phyloP scores from a whole-genome alignment of 805 yeast genomes.

The Candida maris region DNA sequence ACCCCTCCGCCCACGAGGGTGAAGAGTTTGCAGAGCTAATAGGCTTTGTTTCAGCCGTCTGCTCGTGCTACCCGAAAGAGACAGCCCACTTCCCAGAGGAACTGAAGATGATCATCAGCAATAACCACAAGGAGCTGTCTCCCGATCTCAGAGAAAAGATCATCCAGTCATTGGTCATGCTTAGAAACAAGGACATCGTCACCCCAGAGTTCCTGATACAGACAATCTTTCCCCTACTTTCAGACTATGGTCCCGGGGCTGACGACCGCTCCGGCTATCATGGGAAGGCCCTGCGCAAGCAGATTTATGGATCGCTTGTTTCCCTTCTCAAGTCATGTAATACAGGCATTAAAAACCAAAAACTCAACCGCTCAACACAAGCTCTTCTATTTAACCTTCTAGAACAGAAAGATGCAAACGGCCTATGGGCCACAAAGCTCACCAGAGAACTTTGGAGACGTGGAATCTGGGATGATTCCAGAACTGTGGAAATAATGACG shows the following conservation, averaged over 20 bases:
- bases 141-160: constrained; percentile 90
- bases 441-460: constrained; percentile 97
- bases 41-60: constrained; percentile 90
- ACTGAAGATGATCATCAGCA: constrained; percentile 59
- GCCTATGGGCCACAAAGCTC: constrained; percentile 93
- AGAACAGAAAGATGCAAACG: constrained; percentile 72
- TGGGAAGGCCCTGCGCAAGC: constrained; percentile 78
- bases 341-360: constrained; percentile 85
- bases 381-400: constrained; percentile 84
- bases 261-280: constrained; percentile 50
- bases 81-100: constrained; percentile 84
- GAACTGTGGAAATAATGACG: constrained; percentile 97
- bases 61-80: constrained; percentile 84
- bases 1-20: constrained; percentile 58
- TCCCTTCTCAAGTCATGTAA: constrained; percentile 78
- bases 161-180: constrained; percentile 82
- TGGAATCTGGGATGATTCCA: constrained; percentile 96
- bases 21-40: constrained; percentile 78
- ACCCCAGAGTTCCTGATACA: constrained; percentile 78
- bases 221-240: constrained; percentile 80
- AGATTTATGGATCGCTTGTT: constrained; percentile 75
- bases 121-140: constrained; percentile 75
- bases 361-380: constrained; percentile 84
- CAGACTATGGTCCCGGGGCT: constrained; percentile 56
- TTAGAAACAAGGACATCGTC: constrained; percentile 80